Percentiles rank a stretch among this genome's conserved stretches.
Evolutionary conservation across 148 eudicot genomes (phyloP).

Genomic region (Cornus suecica): DNA sequence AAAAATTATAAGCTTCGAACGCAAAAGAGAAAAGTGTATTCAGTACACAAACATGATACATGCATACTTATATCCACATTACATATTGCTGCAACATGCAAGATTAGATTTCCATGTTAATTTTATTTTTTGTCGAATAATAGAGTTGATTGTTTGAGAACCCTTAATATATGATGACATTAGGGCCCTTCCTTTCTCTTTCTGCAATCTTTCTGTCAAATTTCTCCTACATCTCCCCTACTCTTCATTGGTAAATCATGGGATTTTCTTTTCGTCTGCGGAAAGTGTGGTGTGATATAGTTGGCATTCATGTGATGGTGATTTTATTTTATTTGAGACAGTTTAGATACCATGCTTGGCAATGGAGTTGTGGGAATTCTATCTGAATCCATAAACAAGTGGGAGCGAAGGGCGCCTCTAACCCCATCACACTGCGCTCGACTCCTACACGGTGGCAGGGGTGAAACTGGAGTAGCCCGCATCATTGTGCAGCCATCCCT

Average conservation of each 20-base stretch:
- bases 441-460: constrained; percentile 64
- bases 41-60: too few species aligned
- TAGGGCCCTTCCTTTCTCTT: too few species aligned
- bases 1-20: too few species aligned
- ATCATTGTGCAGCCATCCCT: constrained; percentile 93
- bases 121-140: too few species aligned
- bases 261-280: background rate
- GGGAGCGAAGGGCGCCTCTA: constrained; percentile 96
- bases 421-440: constrained; percentile 95
- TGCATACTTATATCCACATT: too few species aligned
- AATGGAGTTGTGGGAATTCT: constrained; percentile 93
- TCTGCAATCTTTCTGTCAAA: background rate
- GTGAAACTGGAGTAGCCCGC: constrained; percentile 55
- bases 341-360: constrained; percentile 57
- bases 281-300: background rate
- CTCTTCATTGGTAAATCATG: background rate
- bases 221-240: background rate
- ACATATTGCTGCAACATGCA: too few species aligned
- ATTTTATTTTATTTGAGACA: background rate
- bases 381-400: constrained; percentile 83
- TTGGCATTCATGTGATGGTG: background rate
- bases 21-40: too few species aligned
- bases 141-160: too few species aligned
- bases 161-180: too few species aligned
- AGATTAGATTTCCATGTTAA: too few species aligned